Percentiles rank a stretch among this genome's conserved stretches.
These are phyloP conservation scores for Neurospora sp. DNA, from an alignment of 495 filamentous ascomycete species.

Conservation along the genomic window DNA sequence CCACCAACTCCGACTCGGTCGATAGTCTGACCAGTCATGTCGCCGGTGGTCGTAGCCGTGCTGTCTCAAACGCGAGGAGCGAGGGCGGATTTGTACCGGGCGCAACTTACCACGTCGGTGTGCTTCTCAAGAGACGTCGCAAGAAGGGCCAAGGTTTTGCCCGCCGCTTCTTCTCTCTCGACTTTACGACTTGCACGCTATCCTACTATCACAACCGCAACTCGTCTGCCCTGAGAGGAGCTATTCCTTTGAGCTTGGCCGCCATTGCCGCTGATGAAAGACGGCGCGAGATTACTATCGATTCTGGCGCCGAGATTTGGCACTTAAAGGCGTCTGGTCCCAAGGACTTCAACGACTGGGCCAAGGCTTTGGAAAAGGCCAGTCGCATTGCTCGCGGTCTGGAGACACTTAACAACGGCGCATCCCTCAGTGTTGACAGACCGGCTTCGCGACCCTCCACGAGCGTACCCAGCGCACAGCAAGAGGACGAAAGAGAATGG, in stretches of 20 bases:
- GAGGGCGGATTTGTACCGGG: slow-evolving; percentile 12
- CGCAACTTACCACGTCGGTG: slow-evolving; percentile 59
- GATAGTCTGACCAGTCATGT: slow-evolving; percentile 47
- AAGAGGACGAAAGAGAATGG: slow-evolving; percentile 75
- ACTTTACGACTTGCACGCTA: slow-evolving; percentile 81
- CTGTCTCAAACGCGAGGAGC: slow-evolving; percentile 22
- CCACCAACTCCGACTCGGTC: slow-evolving; percentile 37
- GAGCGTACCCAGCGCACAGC: slow-evolving; percentile 16
- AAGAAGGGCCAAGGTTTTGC: slow-evolving; percentile 93
- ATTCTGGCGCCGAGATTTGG: slow-evolving; percentile 95
- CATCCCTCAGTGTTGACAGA: background rate
- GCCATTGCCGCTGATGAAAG: slow-evolving; percentile 81
- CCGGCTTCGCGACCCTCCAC: slow-evolving; percentile 11
- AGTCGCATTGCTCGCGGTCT: slow-evolving; percentile 44
- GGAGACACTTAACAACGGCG: slow-evolving; percentile 18
- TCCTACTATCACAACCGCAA: slow-evolving; percentile 94
- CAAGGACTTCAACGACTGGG: slow-evolving; percentile 82
- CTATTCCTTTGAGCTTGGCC: slow-evolving; percentile 83
- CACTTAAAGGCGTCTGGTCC: slow-evolving; percentile 77
- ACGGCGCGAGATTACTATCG: slow-evolving; percentile 85
- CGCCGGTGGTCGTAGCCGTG: slow-evolving; percentile 13
- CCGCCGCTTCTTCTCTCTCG: slow-evolving; percentile 84
- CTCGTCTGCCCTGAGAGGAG: slow-evolving; percentile 79
- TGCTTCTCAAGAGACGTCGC: slow-evolving; percentile 76
- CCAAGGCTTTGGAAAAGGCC: slow-evolving; percentile 70